phyloP scores from a whole-genome alignment of 2,329 filamentous ascomycete genomes.

The Aspergillus ochraceoroseus region DNA sequence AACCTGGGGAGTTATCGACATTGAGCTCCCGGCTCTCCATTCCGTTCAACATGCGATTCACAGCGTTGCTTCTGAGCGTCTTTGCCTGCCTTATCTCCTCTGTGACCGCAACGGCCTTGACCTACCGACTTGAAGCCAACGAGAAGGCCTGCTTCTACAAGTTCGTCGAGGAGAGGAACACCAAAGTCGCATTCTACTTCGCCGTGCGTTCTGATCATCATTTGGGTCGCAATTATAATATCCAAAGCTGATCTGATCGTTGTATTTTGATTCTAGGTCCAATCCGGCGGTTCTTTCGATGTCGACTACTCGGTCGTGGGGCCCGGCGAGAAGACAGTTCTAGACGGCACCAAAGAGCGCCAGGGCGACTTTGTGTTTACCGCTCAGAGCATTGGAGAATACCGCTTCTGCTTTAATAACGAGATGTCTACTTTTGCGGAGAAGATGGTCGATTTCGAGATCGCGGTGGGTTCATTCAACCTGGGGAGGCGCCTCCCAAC shows the following conservation, averaged over 20 bases:
- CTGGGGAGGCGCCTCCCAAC: too few relatives aligned
- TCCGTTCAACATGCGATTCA: slow-evolving; percentile 57
- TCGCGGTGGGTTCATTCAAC: slow-evolving; percentile 66
- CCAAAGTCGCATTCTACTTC: slow-evolving; percentile 98
- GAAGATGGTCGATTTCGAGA: slow-evolving; percentile 97
- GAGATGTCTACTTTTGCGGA: slow-evolving; percentile 97
- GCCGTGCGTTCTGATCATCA: slow-evolving; percentile 59
- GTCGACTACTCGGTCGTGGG: slow-evolving; percentile 86
- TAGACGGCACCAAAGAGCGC: slow-evolving; percentile 83
- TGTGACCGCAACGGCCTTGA: slow-evolving; percentile 82
- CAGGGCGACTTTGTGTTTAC: slow-evolving; percentile 99
- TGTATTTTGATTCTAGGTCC: slow-evolving; percentile 57
- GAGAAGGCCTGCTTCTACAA: slow-evolving; percentile 96
- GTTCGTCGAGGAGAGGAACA: slow-evolving; percentile 66
- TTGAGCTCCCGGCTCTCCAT: slow-evolving; percentile 18
- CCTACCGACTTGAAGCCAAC: slow-evolving; percentile 83
- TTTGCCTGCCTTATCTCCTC: slow-evolving; percentile 66
- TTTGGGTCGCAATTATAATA: neutral
- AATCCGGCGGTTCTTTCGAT: slow-evolving; percentile 97
- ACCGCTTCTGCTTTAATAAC: slow-evolving; percentile 97
- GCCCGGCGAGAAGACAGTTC: slow-evolving; percentile 71
- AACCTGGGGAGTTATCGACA: slow-evolving; percentile 14
- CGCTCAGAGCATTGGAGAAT: slow-evolving; percentile 79
- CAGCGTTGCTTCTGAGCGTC: slow-evolving; percentile 60
- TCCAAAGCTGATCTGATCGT: too few relatives aligned